These are phyloP conservation scores for Ustilago esculenta DNA, from an alignment of 1,284 basidiomycete species.

Conservation along the genomic window DNA sequence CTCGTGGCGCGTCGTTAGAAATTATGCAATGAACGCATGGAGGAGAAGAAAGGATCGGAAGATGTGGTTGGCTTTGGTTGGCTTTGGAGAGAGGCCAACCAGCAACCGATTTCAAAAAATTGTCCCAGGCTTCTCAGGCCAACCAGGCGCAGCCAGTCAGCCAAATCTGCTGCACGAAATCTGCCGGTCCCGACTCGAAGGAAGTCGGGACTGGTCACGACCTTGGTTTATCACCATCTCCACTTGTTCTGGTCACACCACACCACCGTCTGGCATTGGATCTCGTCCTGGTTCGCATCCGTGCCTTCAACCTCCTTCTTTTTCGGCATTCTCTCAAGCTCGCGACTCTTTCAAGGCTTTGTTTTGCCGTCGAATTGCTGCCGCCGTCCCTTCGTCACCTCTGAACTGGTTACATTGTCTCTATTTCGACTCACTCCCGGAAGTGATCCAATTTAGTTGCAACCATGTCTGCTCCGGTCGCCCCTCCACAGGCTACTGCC, in stretches of 20 bases:
- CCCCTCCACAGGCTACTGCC: conserved; percentile 41
- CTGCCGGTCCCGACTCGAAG: conserved; percentile 6
- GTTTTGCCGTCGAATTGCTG: too few species aligned
- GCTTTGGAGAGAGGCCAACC: too few species aligned
- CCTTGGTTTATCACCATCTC: conserved; percentile 4
- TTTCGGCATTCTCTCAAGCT: background rate
- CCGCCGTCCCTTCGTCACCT: too few species aligned
- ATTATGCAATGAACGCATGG: conserved; percentile 15
- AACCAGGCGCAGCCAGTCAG: conserved; percentile 1
- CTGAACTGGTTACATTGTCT: too few species aligned
- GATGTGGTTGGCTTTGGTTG: conserved; percentile 6
- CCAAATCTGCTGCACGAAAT: background rate
- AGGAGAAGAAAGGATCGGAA: conserved; percentile 13
- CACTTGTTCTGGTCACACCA: conserved; percentile 13
- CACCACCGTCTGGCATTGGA: conserved; percentile 11
- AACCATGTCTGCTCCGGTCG: conserved; percentile 34
- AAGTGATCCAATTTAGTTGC: too few species aligned
- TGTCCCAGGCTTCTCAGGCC: conserved; percentile 7
- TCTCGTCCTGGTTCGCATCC: background rate
- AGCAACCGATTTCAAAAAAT: conserved; percentile 25
- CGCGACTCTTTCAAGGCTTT: background rate
- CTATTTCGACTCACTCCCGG: too few species aligned
- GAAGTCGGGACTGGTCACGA: conserved; percentile 26
- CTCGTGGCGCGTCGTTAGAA: conserved; percentile 28
- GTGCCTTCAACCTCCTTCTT: background rate